These are phyloP conservation scores for Metschnikowia cerradonensis DNA, from an alignment of 805 yeast genomes.

Conservation along the genomic window DNA sequence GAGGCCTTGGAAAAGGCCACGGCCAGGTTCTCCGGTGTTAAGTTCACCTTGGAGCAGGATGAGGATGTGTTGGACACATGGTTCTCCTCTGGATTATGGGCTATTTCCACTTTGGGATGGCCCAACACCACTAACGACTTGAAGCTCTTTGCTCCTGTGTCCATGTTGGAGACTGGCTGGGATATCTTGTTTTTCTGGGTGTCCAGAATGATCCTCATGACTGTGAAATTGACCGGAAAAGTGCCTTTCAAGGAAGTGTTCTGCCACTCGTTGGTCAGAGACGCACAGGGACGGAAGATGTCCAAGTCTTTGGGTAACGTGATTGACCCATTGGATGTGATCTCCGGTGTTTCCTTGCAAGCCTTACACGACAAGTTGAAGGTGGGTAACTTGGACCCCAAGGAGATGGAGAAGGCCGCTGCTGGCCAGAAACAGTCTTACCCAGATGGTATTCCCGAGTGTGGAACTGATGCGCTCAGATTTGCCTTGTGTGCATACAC, in stretches of 20 bases:
- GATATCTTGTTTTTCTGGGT: constrained; percentile 99
- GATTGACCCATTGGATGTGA: constrained; percentile 92
- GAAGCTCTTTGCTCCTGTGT: constrained; percentile 80
- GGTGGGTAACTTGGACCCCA: constrained; percentile 82
- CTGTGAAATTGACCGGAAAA: constrained; percentile 83
- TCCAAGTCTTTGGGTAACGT: constrained; percentile 97
- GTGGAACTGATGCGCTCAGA: constrained; percentile 98
- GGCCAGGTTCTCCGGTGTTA: constrained; percentile 63
- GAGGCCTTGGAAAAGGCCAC: constrained; percentile 86
- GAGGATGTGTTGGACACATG: constrained; percentile 98
- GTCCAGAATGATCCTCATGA: constrained; percentile 89
- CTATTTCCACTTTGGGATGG: constrained; percentile 96
- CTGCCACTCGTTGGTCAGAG: constrained; percentile 98
- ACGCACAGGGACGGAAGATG: constrained; percentile 99
- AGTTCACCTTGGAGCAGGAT: constrained; percentile 82
- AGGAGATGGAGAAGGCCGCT: constrained; percentile 81
- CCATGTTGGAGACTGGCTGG: constrained; percentile 98
- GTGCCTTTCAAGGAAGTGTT: constrained; percentile 95
- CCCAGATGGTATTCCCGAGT: constrained; percentile 97
- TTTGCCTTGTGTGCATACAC: constrained; percentile 98
- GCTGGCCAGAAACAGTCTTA: constrained; percentile 84
- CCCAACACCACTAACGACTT: constrained; percentile 74
- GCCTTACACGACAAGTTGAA: constrained; percentile 72
- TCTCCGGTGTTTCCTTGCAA: constrained; percentile 78
- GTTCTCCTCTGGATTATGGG: constrained; percentile 99